phyloP scores from a whole-genome alignment of 2,329 filamentous ascomycete genomes.

The Domatiomyces catenatus region DNA sequence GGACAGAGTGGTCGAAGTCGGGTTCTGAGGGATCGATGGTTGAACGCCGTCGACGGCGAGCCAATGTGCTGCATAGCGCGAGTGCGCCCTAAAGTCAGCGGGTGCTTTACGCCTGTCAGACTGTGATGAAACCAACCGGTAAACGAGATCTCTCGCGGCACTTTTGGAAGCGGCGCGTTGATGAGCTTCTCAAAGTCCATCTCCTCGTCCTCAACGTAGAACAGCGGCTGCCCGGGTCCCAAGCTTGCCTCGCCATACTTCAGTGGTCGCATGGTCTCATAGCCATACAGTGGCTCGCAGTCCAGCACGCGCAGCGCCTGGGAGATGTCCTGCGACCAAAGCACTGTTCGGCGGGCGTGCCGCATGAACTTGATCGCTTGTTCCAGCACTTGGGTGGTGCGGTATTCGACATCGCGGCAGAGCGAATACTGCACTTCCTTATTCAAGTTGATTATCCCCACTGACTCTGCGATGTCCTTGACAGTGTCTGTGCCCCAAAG shows the following conservation, averaged over 20 bases:
- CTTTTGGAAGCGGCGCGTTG: slow-evolving; percentile 86
- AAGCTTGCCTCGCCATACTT: slow-evolving; percentile 87
- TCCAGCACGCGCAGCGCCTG: slow-evolving; percentile 75
- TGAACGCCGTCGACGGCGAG: slow-evolving; percentile 94
- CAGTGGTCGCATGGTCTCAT: slow-evolving; percentile 78
- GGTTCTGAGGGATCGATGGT: slow-evolving; percentile 91
- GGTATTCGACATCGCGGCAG: slow-evolving; percentile 88
- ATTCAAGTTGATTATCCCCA: slow-evolving; percentile 65
- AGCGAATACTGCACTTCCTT: slow-evolving; percentile 80
- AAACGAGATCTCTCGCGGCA: slow-evolving; percentile 81
- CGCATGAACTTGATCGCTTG: slow-evolving; percentile 96
- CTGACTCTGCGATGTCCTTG: slow-evolving; percentile 86
- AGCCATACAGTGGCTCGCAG: slow-evolving; percentile 66
- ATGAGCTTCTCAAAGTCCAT: slow-evolving; percentile 98
- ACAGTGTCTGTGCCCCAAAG: slow-evolving; percentile 97
- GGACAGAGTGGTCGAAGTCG: slow-evolving; percentile 66
- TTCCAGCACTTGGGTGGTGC: slow-evolving; percentile 80
- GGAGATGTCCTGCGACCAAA: slow-evolving; percentile 79
- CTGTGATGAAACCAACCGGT: slow-evolving; percentile 47
- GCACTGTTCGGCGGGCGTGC: slow-evolving; percentile 66
- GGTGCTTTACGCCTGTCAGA: neutral
- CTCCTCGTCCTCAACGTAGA: slow-evolving; percentile 96
- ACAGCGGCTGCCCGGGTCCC: slow-evolving; percentile 83
- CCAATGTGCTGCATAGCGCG: slow-evolving; percentile 59
- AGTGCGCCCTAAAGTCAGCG: neutral